phyloP scores from a whole-genome alignment of 2,329 filamentous ascomycete genomes.

The Trichoderma hamatum region DNA sequence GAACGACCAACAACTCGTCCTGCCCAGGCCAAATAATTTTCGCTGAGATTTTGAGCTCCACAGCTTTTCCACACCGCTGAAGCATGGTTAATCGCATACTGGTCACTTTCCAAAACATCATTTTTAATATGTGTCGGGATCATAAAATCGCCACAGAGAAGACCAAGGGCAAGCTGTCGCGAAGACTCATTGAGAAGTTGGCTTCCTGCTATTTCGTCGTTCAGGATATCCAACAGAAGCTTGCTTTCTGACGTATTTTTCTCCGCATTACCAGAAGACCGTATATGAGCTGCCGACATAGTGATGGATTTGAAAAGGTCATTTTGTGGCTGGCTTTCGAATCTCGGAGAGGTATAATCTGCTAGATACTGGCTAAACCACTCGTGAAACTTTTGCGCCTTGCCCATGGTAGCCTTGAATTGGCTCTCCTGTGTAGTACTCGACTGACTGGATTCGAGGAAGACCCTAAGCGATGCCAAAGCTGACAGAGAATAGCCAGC shows the following conservation, averaged over 20 bases:
- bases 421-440: conserved; percentile 86
- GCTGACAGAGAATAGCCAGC: conserved; percentile 80
- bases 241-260: conserved; percentile 75
- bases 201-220: conserved; percentile 65
- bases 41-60: conserved; percentile 62
- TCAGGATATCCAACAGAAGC: conserved; percentile 76
- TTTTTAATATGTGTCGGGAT: conserved; percentile 48
- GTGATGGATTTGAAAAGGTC: conserved; percentile 69
- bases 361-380: conserved; percentile 77
- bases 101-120: conserved; percentile 72
- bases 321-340: conserved; percentile 52
- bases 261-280: conserved; percentile 69
- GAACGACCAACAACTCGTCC: conserved; percentile 81
- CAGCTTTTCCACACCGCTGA: conserved; percentile 78
- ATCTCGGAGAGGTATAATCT: conserved; percentile 59
- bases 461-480: conserved; percentile 75
- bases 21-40: conserved; percentile 80
- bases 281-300: conserved; percentile 67
- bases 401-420: conserved; percentile 74
- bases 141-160: conserved; percentile 76
- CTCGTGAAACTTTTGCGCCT: conserved; percentile 71
- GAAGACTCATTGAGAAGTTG: conserved; percentile 72
- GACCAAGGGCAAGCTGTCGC: conserved; percentile 68
- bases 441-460: conserved; percentile 73
- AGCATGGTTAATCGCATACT: conserved; percentile 63